Conservation (phyloP, 2,329 filamentous ascomycete species). For the Xenoacremonium recifei region DNA sequence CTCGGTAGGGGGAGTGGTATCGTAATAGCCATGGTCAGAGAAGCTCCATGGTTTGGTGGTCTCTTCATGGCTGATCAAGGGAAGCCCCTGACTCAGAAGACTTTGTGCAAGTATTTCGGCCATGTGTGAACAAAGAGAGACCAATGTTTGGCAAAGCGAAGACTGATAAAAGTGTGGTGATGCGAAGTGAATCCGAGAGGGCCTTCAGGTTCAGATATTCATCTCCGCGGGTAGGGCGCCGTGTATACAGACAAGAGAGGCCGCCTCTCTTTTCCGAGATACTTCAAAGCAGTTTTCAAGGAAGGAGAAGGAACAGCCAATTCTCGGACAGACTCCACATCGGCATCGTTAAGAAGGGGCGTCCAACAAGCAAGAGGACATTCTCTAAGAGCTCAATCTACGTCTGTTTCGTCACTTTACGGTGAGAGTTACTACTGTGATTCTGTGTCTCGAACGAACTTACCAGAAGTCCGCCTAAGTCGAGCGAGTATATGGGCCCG, state of each 20-base stretch:
- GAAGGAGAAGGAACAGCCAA: too few relatives aligned
- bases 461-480: too few relatives aligned
- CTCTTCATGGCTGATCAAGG: constrained; percentile 17
- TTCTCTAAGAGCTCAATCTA: too few relatives aligned
- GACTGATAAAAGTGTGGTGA: not conserved
- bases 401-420: constrained; percentile 10
- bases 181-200: constrained; percentile 14
- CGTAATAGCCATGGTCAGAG: constrained; percentile 26
- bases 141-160: constrained; percentile 20
- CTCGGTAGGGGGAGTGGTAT: constrained; percentile 34
- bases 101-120: constrained; percentile 22
- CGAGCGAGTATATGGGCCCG: too few relatives aligned
- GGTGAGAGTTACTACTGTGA: constrained; percentile 6
- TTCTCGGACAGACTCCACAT: constrained; percentile 10
- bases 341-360: constrained; percentile 13
- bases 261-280: too few relatives aligned
- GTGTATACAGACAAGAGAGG: constrained; percentile 1
- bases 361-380: constrained; percentile 11
- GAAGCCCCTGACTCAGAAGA: constrained; percentile 20
- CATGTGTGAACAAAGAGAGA: constrained; percentile 26
- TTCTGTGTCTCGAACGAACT: constrained; percentile 8
- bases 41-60: constrained; percentile 22
- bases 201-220: constrained; percentile 18
- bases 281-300: too few relatives aligned
- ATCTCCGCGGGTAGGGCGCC: too few relatives aligned